These are phyloP conservation scores for Solanum rostratum DNA, from an alignment of 257 asterid species.

Conservation along the genomic window DNA sequence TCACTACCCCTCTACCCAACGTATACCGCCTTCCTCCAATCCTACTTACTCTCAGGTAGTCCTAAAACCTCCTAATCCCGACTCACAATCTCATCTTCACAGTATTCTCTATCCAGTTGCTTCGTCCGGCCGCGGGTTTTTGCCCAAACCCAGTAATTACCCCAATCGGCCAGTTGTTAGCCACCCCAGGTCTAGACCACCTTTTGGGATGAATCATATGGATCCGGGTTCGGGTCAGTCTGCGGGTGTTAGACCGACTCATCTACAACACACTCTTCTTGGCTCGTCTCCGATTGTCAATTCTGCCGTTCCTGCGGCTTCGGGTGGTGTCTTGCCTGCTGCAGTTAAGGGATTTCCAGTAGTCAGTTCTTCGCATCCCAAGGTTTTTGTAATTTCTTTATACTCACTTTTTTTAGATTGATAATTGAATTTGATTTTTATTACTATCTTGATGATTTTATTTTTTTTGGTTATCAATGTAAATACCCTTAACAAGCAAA, in stretches of 20 bases:
- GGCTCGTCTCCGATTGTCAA: slow-evolving; percentile 25
- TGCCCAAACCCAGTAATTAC: slow-evolving; percentile 25
- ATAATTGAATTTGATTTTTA: background rate
- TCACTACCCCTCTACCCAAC: slow-evolving; percentile 29
- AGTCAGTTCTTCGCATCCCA: slow-evolving; percentile 29
- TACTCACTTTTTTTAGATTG: background rate
- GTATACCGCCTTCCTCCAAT: slow-evolving; percentile 38
- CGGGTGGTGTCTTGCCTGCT: background rate
- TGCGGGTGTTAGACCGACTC: slow-evolving; percentile 28
- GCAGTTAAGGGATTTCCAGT: slow-evolving; percentile 30
- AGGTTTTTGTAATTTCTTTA: slow-evolving; percentile 18
- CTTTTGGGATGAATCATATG: slow-evolving; percentile 33
- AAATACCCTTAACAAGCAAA: background rate
- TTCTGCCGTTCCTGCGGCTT: slow-evolving; percentile 14
- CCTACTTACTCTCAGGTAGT: slow-evolving; percentile 52
- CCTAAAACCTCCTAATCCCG: slow-evolving; percentile 6
- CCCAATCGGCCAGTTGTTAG: slow-evolving; percentile 15
- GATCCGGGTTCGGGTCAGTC: slow-evolving; percentile 38
- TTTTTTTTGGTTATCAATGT: background rate
- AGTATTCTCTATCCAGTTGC: slow-evolving; percentile 51
- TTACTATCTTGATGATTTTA: background rate
- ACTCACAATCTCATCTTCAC: slow-evolving; percentile 20
- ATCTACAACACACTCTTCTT: slow-evolving; percentile 27
- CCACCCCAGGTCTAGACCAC: slow-evolving; percentile 27
- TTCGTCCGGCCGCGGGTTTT: slow-evolving; percentile 53